Conservation (phyloP, 495 filamentous ascomycete species). For the Penicillium herquei region DNA sequence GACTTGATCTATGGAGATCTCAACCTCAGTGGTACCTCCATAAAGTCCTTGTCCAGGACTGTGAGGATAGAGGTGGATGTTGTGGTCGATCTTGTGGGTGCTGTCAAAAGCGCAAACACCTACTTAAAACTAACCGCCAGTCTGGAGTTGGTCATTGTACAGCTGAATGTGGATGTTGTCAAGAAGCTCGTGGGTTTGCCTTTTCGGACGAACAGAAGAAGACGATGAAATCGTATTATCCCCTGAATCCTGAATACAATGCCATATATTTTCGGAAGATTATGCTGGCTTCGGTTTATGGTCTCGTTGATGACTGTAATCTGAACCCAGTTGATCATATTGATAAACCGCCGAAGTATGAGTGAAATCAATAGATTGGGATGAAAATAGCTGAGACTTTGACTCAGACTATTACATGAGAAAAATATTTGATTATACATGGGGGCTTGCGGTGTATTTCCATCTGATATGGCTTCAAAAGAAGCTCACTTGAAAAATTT, state of each 20-base stretch:
- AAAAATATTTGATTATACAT: too few species aligned
- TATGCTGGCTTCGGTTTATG: not conserved
- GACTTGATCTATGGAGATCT: slow-evolving; percentile 8
- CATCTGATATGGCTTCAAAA: too few species aligned
- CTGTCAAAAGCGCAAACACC: not conserved
- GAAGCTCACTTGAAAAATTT: too few species aligned
- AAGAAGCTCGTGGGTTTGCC: not conserved
- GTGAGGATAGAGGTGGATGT: slow-evolving; percentile 1
- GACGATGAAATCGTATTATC: not conserved
- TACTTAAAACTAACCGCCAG: not conserved
- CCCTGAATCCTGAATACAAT: too few species aligned
- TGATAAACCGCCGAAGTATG: not conserved
- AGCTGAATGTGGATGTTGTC: slow-evolving; percentile 8
- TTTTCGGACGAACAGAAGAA: not conserved
- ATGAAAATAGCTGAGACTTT: too few species aligned
- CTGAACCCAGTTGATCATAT: not conserved
- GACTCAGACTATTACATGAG: too few species aligned
- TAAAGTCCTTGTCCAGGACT: slow-evolving; percentile 3
- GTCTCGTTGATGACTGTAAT: not conserved
- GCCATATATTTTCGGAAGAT: not conserved
- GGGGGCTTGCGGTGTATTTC: too few species aligned
- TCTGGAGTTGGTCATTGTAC: slow-evolving; percentile 9
- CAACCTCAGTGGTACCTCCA: slow-evolving; percentile 11
- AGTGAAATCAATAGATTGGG: not conserved
- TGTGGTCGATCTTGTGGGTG: not conserved